Evolutionary conservation across 164 flowering plant species (phyloP).

Genomic region (Aristolochia contorta): DNA sequence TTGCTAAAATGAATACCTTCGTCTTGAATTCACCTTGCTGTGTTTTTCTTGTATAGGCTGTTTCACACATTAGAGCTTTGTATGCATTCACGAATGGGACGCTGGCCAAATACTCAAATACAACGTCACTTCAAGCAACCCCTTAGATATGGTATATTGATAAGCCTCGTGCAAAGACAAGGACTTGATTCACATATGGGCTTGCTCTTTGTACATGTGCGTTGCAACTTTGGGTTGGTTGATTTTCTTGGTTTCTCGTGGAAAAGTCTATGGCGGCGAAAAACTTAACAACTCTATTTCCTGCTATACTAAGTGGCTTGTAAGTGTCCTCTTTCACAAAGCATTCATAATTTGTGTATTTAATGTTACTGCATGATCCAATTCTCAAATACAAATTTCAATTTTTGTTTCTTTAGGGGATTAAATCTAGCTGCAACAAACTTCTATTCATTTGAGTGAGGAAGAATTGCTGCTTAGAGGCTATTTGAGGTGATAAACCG

Average conservation of each 20-base stretch:
- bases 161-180: constrained; percentile 99
- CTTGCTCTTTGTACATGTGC: constrained; percentile 96
- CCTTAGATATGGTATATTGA: constrained; percentile 90
- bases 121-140: constrained; percentile 95
- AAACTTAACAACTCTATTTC: constrained; percentile 76
- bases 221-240: too few relatives aligned
- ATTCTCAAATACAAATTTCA: too few relatives aligned
- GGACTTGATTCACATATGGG: constrained; percentile 99
- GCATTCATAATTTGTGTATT: too few relatives aligned
- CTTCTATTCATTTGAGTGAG: constrained; percentile 97
- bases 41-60: constrained; percentile 60
- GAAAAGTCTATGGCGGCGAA: constrained; percentile 87
- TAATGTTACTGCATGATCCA: too few relatives aligned
- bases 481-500: constrained; percentile 97
- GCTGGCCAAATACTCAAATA: constrained; percentile 93
- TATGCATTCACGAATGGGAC: constrained; percentile 95
- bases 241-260: constrained; percentile 56
- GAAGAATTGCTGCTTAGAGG: constrained; percentile 94
- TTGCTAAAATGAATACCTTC: too few relatives aligned
- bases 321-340: too few relatives aligned
- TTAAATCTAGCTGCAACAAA: constrained; percentile 99
- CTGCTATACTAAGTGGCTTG: constrained; percentile 96
- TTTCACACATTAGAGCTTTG: constrained; percentile 79
- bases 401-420: too few relatives aligned
- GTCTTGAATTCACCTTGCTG: too few relatives aligned